Evolutionary conservation across 805 yeast genomes (phyloP), one percentile per base, ranked within the genome.

Genomic region (Candida schatavii): DNA sequence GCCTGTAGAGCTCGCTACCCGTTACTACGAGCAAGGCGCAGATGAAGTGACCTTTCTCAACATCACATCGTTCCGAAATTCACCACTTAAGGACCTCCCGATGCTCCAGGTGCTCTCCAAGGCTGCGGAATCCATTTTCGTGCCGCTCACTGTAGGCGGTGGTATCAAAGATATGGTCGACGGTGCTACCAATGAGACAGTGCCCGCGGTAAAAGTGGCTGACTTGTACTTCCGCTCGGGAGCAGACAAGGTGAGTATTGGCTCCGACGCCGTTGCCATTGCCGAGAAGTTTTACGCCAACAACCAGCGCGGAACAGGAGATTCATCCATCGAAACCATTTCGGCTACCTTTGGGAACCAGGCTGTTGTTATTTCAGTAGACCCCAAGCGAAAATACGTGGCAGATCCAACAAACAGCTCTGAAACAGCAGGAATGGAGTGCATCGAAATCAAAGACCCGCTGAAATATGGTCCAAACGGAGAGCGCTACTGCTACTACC

Each of bases 311-410:
- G 80, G 83, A 35, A 74, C 77, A 35, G 99, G 99, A 0, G 73
- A 68, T 2, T 75, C 95, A 0, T 96, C 99, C 19, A 91, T 93
- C 50, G 99, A 93, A 65, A 84, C 95, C 0, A 93, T 93, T 21
- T 88, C 97, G 1, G 75, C 77, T 31, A 86, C 95, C 0, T 93
- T 91, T 62, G 99, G 99, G 43, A 85, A 80, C 17, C 99, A 93
- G 65, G 99, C 99, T 0, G 99, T 93, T 5, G 98, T 93, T 4
- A 90, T 93, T 11, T 90, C 97, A 0, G 96, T 93, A n/a, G 99
- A 93, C 62, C 99, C 99, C 28, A 93, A 87, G 56, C 76, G 96
- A 48, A 84, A 77, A 18, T 93, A 88, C 55, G 83, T 91, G 2
- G n/a, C 54, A 5, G 66, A 72, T 14, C 93, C 95, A 3, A n/a